These are phyloP conservation scores for Salix purpurea DNA, from an alignment of 345 rosid species.

Conservation along the genomic window DNA sequence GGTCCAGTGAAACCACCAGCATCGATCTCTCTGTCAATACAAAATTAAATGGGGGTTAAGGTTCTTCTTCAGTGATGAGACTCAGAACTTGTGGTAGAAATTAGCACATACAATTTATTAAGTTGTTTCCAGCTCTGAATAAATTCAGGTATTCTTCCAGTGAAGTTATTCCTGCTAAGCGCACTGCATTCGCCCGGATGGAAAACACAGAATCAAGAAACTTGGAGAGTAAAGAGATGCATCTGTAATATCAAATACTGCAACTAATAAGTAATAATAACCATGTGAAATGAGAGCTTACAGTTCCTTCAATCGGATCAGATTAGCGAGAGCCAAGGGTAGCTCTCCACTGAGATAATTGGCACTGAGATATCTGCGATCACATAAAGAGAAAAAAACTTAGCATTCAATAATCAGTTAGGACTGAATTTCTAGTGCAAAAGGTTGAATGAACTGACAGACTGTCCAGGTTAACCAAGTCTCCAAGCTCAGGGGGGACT, in stretches of 20 bases:
- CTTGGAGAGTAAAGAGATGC: too few species aligned
- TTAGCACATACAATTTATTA: neutral
- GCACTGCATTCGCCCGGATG: constrained; percentile 6
- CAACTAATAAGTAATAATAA: too few species aligned
- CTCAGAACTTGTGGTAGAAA: neutral
- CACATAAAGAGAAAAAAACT: neutral
- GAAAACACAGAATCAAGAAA: neutral
- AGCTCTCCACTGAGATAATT: constrained; percentile 19
- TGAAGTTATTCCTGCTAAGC: constrained; percentile 13
- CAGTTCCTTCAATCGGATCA: too few species aligned
- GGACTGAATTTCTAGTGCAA: too few species aligned
- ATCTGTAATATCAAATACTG: too few species aligned
- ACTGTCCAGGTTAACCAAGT: constrained; percentile 33
- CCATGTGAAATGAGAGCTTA: too few species aligned
- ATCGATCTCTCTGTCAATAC: constrained; percentile 12
- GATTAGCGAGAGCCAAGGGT: neutral
- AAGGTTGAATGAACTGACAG: constrained; percentile 33
- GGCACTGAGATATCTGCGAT: constrained; percentile 13
- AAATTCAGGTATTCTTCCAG: constrained; percentile 13
- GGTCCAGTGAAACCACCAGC: constrained; percentile 20
- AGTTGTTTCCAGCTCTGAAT: constrained; percentile 9
- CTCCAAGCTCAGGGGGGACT: constrained; percentile 28
- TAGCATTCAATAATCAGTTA: too few species aligned
- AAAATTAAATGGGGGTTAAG: neutral
- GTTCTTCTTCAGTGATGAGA: neutral